phyloP scores from a whole-genome alignment of 78 protist genomes.

The Cavenderia fasciculata region DNA sequence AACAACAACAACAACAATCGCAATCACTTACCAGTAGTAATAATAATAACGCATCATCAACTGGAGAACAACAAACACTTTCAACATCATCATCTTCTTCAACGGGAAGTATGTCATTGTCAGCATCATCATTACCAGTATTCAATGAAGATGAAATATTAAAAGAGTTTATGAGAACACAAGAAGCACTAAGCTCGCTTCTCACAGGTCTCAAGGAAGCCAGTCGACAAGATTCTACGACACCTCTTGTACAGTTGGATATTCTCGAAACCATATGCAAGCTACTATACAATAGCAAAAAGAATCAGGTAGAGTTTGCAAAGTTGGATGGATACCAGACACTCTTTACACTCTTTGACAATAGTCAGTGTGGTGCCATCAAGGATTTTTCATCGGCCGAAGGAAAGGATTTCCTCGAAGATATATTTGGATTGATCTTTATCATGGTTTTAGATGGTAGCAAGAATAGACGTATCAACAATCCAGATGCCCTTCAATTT shows the following conservation, averaged over 20 bases:
- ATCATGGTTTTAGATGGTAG: constrained; percentile 58
- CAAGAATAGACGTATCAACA: constrained; percentile 21
- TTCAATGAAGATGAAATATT: constrained; percentile 46
- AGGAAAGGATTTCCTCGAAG: constrained; percentile 55
- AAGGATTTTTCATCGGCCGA: constrained; percentile 28
- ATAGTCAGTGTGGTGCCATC: too few relatives aligned
- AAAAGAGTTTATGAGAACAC: constrained; percentile 72
- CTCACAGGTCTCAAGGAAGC: constrained; percentile 31
- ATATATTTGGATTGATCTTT: constrained; percentile 39
- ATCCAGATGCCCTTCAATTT: constrained; percentile 39
- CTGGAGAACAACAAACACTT: too few relatives aligned
- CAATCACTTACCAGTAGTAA: too few relatives aligned
- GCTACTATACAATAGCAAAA: constrained; percentile 49
- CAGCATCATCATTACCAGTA: too few relatives aligned
- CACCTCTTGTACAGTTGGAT: constrained; percentile 53
- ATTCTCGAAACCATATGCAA: constrained; percentile 63
- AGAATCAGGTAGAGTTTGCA: constrained; percentile 61
- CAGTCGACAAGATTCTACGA: too few relatives aligned
- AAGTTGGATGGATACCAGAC: constrained; percentile 58
- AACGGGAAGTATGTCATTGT: too few relatives aligned
- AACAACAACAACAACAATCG: too few relatives aligned
- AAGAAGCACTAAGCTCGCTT: constrained; percentile 46
- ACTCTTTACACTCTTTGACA: constrained; percentile 51
- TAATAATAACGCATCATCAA: too few relatives aligned
- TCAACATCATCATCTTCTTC: too few relatives aligned